Evolutionary conservation across 805 yeast genomes (phyloP), one percentile per base, ranked within the genome.

Genomic region (Saccharomyces kudriavzevii): DNA sequence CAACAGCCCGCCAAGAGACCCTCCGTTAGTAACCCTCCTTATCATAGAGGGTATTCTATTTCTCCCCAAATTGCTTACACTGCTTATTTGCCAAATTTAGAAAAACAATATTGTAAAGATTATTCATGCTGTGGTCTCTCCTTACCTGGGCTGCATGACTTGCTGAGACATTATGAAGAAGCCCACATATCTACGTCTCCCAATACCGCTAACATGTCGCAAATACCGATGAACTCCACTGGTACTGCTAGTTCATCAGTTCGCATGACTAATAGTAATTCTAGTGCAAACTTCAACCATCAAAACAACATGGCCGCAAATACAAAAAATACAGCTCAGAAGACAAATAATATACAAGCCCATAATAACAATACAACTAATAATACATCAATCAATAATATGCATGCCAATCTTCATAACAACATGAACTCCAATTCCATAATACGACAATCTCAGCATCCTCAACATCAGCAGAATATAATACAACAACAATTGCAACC

Each of bases 81-180:
- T 27, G 81, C 94, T 8, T 94, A 92, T 68, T 77, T 94, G 56
- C 97, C 98, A 20, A 89, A 88, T 64, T 76, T 92, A 55, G 99
- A 92, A 71, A 96, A 96, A 9, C 91, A 91, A 69, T 94, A 92
- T 71, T 94, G 99, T 71, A 88, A 87, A 70, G 99, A 94, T 74
- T 94, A 94, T 72, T 83, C 89, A 50, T 94, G 99, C 72, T 94
- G 99, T 74, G 99, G 98, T 28, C 86, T 87, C 66, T 75, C 85
- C 46, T 77, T 94, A 56, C 98, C 98, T 30, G 91, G 96, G 11
- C 75, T 94, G 59, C 99, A 94, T 69, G 99, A 94, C 68, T 76
- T 94, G 56, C 77, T 94, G 58, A 82, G 94, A 62, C 99, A 94
- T 70, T 94, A 94, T 69, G 99, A 94, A 68, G 98, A 94, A 70